Percentiles rank a stretch among this genome's conserved stretches.
These are phyloP conservation scores for Plantago rigida DNA, from an alignment of 305 asterid genomes.

Conservation along the genomic window DNA sequence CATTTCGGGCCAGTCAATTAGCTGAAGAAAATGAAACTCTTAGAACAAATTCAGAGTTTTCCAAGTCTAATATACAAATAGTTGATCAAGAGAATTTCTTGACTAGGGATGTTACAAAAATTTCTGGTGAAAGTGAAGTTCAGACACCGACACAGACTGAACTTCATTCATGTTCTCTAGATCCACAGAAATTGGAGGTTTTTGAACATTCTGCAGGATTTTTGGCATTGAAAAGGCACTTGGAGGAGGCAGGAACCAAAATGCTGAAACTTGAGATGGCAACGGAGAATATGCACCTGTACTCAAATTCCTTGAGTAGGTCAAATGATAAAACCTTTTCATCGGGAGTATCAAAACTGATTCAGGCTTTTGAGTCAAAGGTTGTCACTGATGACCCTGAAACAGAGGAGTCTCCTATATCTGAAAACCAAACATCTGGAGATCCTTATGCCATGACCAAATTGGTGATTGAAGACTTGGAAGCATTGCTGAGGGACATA, in stretches of 20 bases:
- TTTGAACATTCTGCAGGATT: constrained; percentile 38
- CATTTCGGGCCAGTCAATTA: constrained; percentile 39
- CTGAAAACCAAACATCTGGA: constrained; percentile 36
- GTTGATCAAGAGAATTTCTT: constrained; percentile 29
- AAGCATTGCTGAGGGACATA: constrained; percentile 43
- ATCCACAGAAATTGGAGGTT: constrained; percentile 29
- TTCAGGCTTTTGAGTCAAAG: constrained; percentile 77
- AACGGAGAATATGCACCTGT: constrained; percentile 48
- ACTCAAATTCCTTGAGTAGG: constrained; percentile 40
- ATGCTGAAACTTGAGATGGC: constrained; percentile 64
- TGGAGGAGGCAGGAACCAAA: constrained; percentile 45
- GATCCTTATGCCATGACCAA: constrained; percentile 43
- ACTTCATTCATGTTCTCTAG: constrained; percentile 28
- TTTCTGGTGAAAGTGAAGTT: constrained; percentile 27
- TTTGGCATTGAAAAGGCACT: constrained; percentile 41
- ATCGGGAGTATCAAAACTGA: constrained; percentile 71
- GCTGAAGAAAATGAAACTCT: constrained; percentile 50
- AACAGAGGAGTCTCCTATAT: constrained; percentile 30
- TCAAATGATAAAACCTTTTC: constrained; percentile 37
- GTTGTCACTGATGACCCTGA: constrained; percentile 45
- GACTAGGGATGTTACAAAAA: constrained; percentile 32
- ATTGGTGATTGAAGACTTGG: constrained; percentile 35
- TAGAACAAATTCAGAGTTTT: constrained; percentile 43
- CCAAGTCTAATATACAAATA: constrained; percentile 36
- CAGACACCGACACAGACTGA: constrained; percentile 24